These are phyloP conservation scores for Penicillium riverlandense DNA, from an alignment of 495 filamentous ascomycete genomes.

Conservation along the genomic window DNA sequence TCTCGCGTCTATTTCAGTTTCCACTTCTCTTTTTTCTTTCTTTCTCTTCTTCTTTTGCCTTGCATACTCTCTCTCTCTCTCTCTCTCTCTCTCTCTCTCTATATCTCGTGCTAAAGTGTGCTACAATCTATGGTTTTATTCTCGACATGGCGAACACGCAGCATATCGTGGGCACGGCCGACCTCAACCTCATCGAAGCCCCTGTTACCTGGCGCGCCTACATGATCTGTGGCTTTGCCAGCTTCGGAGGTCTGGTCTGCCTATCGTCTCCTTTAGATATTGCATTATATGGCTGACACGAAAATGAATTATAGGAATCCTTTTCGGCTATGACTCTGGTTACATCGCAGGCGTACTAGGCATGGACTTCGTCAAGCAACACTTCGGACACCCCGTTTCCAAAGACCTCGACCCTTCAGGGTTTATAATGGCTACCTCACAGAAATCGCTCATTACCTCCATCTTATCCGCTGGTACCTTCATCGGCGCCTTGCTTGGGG, in stretches of 20 bases:
- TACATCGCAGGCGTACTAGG: constrained; percentile 50
- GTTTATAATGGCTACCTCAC: constrained; percentile 10
- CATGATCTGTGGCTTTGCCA: constrained; percentile 50
- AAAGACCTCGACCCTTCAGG: constrained; percentile 6
- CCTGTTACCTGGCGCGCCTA: constrained; percentile 55
- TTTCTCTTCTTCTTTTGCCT: not conserved
- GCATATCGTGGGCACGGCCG: constrained; percentile 8
- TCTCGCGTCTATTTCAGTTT: not conserved
- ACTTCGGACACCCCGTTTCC: constrained; percentile 24
- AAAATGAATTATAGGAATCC: constrained; percentile 23
- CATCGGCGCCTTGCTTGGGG: constrained; percentile 62
- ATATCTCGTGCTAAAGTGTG: too few species aligned
- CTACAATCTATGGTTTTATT: not conserved
- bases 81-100: too few species aligned
- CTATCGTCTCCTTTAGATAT: not conserved
- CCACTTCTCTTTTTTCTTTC: not conserved
- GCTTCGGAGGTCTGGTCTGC: constrained; percentile 45
- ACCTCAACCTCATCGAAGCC: constrained; percentile 42
- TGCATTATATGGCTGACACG: not conserved
- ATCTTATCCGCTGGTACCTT: constrained; percentile 71
- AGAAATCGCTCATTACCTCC: constrained; percentile 55
- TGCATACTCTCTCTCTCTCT: too few species aligned
- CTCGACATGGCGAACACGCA: constrained; percentile 3
- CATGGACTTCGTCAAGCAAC: constrained; percentile 45
- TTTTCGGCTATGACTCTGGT: constrained; percentile 46